Evolutionary conservation across 2,329 filamentous ascomycete species (phyloP), one percentile per base, ranked within the genome.

Genomic region (Fusarium pseudonygamai): DNA sequence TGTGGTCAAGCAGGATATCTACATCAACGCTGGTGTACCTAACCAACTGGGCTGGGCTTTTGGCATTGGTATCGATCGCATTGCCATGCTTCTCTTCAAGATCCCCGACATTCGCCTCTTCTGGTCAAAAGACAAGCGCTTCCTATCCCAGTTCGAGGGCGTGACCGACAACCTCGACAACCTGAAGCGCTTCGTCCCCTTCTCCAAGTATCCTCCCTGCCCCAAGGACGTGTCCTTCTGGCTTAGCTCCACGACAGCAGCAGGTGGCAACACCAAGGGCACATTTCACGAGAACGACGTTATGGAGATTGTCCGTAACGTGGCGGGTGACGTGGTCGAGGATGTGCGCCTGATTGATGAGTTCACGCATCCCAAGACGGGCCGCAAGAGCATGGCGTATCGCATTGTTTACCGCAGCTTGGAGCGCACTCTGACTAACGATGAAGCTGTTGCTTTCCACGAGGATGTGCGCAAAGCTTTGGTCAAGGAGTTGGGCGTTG

Each of bases 91-190:
- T 40, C 89, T 99, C 30, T 99, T 98, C 85, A 92, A 93, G 67
- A 97, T 99, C 67, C 94, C 95, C 0, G 96, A 99, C 80, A 99
- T 99, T 76, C 92, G 96, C 18, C 90, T 98, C 9, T 98, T 99
- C 85, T 99, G 96, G 96, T 97, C 93, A 37, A 86, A 87, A 61
- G 96, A 99, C 81, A 80, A 87, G 77, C 90, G 96, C 14, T 99
- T 99, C 83, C 84, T 97, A n/a, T 86, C 85, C 16, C 96, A 99
- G 82, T 99, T 99, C 82, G 85, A 84, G 28, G 89, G 90, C 43
- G 85, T 91, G 6, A 88, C 87, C 6, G 85, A 85, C 55, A 78
- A 88, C 70, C 79, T 88, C 22, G 79, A 82, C 47, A 80, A 75
- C 47, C 79, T 92, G 56, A 85, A 82, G 77, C 90, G 89, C 58